Base-by-base conservation (phyloP, 768 basidiomycete species). In the Pholiota conissans region DNA sequence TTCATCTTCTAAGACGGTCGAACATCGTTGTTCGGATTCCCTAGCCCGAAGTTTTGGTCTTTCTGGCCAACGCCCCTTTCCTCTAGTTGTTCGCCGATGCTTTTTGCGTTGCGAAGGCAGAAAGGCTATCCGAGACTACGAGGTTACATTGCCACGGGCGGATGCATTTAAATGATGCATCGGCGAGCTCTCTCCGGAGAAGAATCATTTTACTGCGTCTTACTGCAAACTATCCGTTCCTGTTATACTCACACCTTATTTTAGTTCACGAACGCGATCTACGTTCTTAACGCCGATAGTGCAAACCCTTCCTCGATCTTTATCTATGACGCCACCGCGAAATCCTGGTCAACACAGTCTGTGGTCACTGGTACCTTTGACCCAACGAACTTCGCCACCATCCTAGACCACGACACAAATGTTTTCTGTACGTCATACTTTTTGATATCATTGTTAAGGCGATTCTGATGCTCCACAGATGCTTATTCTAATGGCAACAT, bases 341-440 rank as follows among this genome's bases (percentile, higher is more conserved):
- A 85, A 59, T 79, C 87, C 0, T 96, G 95, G 95, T 83, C 89
- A 3, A 89, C 81, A 2, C 95, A 98, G 67, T 62, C 76, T 2
- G 80, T 81, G 14, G 80, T 74, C 5, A 63, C 79, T 0, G 80
- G 79, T 32, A 71, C 71, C 52, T 87, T 89, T 63, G 85, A 94
- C 69, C 80, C 84, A 3, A 70, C 78, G 2, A 81, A 83, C 18
- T 88, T 86, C 65, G 79, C 76, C 26, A 83, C 90, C 26, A 86
- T 96, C 59, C 81, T 98, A 30, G 95, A 98, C 74, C 95, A 96
- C 62, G 95, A 98, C 71, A 98, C 95, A 49, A 95, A 96, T 60
- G 85, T 89, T 58, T 89, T 97, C 74, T 95, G 89, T 90, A 70
- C 61, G 79, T 72, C 52, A 52, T 42, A 52, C 46, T 20, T 24